These are phyloP conservation scores for Mrakia hoshinonis DNA, from an alignment of 768 basidiomycete genomes.

Conservation along the genomic window DNA sequence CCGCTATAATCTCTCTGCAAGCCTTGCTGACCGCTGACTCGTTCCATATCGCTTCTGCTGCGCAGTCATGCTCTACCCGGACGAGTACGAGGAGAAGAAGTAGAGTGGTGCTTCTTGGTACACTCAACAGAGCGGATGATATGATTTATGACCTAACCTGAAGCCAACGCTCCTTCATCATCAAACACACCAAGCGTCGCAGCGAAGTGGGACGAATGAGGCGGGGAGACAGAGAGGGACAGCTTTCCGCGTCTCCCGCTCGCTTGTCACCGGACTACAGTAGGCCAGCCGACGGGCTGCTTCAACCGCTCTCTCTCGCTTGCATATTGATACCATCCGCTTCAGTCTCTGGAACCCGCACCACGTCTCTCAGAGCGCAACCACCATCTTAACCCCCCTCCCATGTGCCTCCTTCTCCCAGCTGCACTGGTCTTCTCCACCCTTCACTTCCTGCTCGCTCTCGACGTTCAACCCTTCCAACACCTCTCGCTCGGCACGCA, in stretches of 20 bases:
- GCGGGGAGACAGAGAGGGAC: no score
- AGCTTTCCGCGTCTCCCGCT: no score
- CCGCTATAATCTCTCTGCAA: no score
- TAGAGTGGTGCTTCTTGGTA: constrained; percentile 26
- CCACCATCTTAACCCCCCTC: not conserved
- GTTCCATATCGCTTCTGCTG: no score
- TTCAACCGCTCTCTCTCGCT: no score
- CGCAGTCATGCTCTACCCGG: constrained; percentile 40
- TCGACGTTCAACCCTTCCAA: not conserved
- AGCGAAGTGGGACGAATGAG: not conserved
- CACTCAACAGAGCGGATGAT: not conserved
- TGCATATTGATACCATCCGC: no score
- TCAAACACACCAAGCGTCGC: no score
- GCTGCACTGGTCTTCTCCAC: not conserved
- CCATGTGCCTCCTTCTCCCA: not conserved
- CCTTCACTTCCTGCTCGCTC: not conserved
- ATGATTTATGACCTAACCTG: not conserved
- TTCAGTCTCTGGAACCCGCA: not conserved
- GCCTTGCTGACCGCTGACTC: constrained; percentile 1
- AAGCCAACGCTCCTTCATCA: no score
- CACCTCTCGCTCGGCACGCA: not conserved
- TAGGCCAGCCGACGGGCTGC: no score
- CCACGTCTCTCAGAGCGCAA: not conserved
- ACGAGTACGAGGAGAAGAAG: constrained; percentile 31
- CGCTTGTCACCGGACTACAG: no score